Base-by-base conservation (phyloP, 805 yeast species). In the Candida rishiriensis region DNA sequence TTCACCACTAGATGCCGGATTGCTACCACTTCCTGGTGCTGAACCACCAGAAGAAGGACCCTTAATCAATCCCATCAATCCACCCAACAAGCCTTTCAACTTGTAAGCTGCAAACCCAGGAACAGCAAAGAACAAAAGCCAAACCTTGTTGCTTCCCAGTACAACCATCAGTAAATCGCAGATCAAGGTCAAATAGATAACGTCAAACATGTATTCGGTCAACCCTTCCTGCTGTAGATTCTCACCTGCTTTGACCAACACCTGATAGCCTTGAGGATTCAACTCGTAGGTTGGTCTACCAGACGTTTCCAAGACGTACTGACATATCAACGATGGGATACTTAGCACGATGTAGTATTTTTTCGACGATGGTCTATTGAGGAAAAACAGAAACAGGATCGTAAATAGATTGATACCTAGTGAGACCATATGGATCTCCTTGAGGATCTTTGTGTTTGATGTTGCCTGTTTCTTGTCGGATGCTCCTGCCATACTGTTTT, bases 161-260 rank as follows among this genome's bases (percentile, higher is more conserved):
- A 77, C 17, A 6, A 77, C 53, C 68, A 79, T 75, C 41, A 82
- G 62, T 1, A 82, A 43, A 50, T 80, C 79, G 50, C 79, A 68
- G 16, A 75, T 53, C 73, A 83, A 72, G 3, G 89, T 83, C 38
- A 85, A 60, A 56, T 85, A 85, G 47, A 85, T 66, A 11, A 83
- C 60, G 56, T 85, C 93, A 57, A 81, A 81, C 70, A 84, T 65
- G 66, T 81, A 84, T 61, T 85, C 91, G 33, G 81, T 81, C 34
- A 85, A 67, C 0, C 93, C 93, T 3, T 63, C 57, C 47, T 78
- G 85, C 43, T 63, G 63, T 46, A 85, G 70, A 54, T 85, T 86
- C 29, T 73, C 76, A 2, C 90, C 91, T 1, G 85, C 60, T 11
- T 61, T 64, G 3, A 74, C 57, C 39, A 84, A 65, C 13, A 56